Evolutionary conservation across 177 flowering plant genomes (phyloP), one percentile per base, ranked within the genome.

Genomic region (Vitis hybrid): DNA sequence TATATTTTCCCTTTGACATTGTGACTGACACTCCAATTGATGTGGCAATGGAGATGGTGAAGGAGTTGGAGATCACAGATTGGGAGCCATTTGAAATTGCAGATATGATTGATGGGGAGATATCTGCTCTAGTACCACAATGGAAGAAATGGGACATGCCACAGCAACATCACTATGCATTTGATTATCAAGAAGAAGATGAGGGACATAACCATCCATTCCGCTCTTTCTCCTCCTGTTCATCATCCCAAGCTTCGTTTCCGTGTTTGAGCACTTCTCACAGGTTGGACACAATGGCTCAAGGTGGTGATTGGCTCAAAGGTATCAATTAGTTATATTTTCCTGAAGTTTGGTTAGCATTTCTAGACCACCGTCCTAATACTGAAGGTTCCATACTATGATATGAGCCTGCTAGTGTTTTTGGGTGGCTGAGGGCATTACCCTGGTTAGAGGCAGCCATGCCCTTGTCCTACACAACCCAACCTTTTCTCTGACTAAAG

Each of bases 1-100:
- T 95, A 62, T 86, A 77, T 65, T 95, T 95, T 65, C 97, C 99
- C 2, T 95, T 88, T 63, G 97, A 94, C 76, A 82, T 87, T 20
- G n/a, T 73, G 12, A 81, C 69, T 47, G 99, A 95, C 66, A 95
- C 99, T 47, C 75, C 98, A 3, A 67, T 85, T 18, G 89, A 89
- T 70, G 99, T 95, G 22, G 98, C 98, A 3, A 78, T 69, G 47
- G 99, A 95, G 79, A 95, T 95, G 99, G 98, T 95, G 20, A 89
- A 88, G 76, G 99, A 95, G 69, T 79, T 95, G 64, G 94, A 94
- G 71, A 90, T 95, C 58, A 71, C 71, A 1, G 94, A 94, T 65
- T 80, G 88, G 82, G 91, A 87, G 57, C 90, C 97, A 33, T 50
- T 53, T 2, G 92, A 92, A 69, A 94, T 95, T 67, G 97, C 97